These are phyloP conservation scores for Termitomyces sp. DNA, from an alignment of 768 basidiomycete species.

Conservation along the genomic window DNA sequence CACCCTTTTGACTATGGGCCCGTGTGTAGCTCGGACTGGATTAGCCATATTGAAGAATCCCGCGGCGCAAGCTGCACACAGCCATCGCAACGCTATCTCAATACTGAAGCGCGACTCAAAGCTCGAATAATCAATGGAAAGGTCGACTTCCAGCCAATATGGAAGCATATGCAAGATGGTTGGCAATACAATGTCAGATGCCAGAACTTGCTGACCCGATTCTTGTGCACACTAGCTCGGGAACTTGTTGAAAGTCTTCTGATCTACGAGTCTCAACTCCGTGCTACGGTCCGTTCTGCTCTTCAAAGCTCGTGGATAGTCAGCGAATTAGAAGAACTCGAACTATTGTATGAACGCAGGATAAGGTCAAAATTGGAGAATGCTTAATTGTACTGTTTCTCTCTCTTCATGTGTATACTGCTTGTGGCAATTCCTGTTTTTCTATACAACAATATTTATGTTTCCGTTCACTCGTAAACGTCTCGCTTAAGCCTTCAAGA, in stretches of 20 bases:
- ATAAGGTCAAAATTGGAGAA: conserved; percentile 27
- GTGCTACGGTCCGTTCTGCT: conserved; percentile 63
- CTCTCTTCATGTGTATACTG: conserved; percentile 8
- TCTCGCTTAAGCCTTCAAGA: conserved; percentile 62
- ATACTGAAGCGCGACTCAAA: conserved; percentile 61
- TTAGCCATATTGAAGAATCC: conserved; percentile 32
- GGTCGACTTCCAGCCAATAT: conserved; percentile 55
- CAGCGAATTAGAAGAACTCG: conserved; percentile 57
- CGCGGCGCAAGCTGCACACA: conserved; percentile 26
- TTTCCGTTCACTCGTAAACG: background rate
- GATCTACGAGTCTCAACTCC: conserved; percentile 49
- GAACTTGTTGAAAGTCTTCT: conserved; percentile 60
- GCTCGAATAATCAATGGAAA: conserved; percentile 63
- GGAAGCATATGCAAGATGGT: conserved; percentile 63
- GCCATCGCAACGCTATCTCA: conserved; percentile 40
- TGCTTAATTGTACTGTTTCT: conserved; percentile 7
- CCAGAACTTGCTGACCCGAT: background rate
- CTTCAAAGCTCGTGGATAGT: conserved; percentile 66
- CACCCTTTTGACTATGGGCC: conserved; percentile 75
- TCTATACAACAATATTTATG: background rate
- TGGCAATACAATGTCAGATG: conserved; percentile 15
- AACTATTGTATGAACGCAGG: conserved; percentile 57
- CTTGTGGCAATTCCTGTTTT: conserved; percentile 4
- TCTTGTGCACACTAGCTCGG: conserved; percentile 41
- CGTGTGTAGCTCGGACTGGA: conserved; percentile 32